Evolutionary conservation across 345 rosid genomes (phyloP).

Genomic region (Raphanus raphanistrum): DNA sequence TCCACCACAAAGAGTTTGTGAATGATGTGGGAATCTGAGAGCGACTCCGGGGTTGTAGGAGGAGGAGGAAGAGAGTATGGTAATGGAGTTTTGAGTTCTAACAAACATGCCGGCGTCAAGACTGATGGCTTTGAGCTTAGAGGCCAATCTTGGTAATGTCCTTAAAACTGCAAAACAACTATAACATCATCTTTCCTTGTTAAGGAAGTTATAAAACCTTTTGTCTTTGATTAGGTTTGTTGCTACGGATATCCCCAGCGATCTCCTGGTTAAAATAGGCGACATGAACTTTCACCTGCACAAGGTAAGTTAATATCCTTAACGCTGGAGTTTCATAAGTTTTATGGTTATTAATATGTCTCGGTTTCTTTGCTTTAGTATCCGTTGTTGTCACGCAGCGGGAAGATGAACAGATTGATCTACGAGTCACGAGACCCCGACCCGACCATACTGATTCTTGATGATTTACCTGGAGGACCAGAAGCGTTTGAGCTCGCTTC

Average conservation of each 20-base stretch:
- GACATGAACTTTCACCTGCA: constrained; percentile 80
- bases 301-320: constrained; percentile 57
- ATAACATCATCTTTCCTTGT: constrained; percentile 14
- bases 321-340: not conserved
- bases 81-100: constrained; percentile 66
- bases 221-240: constrained; percentile 60
- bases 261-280: constrained; percentile 72
- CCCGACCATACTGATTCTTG: constrained; percentile 54
- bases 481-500: constrained; percentile 91
- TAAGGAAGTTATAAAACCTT: constrained; percentile 7
- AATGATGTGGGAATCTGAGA: constrained; percentile 92
- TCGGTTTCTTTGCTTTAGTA: constrained; percentile 47
- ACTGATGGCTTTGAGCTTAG: constrained; percentile 86
- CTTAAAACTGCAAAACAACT: not conserved
- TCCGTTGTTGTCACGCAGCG: constrained; percentile 92
- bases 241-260: constrained; percentile 90
- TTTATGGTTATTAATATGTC: not conserved
- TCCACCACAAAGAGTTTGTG: constrained; percentile 2
- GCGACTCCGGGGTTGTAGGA: constrained; percentile 45
- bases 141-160: constrained; percentile 78
- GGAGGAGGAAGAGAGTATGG: constrained; percentile 64
- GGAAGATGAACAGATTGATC: constrained; percentile 80
- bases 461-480: constrained; percentile 88
- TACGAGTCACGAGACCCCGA: constrained; percentile 73
- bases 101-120: constrained; percentile 65